Evolutionary conservation across 495 filamentous ascomycete species (phyloP).

Genomic region (Neurospora tetraspora): DNA sequence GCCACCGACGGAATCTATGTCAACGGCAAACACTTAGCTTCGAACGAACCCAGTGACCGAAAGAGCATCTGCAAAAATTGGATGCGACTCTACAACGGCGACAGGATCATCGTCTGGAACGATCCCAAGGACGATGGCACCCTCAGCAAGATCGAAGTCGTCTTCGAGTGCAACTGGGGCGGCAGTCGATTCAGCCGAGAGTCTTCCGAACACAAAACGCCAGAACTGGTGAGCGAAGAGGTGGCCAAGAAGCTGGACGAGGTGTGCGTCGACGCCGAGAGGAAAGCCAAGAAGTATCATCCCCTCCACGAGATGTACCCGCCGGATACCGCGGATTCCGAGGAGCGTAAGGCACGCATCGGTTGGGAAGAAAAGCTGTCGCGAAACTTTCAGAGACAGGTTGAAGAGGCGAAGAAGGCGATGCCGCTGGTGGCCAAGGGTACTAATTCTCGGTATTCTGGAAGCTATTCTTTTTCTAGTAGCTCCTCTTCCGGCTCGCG

Average conservation of each 20-base stretch:
- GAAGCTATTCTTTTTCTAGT: not conserved
- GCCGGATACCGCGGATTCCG: not conserved
- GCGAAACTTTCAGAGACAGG: not conserved
- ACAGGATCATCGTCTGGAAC: conserved; percentile 56
- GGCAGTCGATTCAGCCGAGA: conserved; percentile 26
- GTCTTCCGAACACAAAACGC: conserved; percentile 4
- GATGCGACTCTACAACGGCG: conserved; percentile 60
- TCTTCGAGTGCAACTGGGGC: conserved; percentile 38
- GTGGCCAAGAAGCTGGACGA: conserved; percentile 20
- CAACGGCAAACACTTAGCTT: conserved; percentile 52
- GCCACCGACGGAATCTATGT: conserved; percentile 59
- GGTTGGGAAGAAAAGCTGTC: not conserved
- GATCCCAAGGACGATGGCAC: not conserved
- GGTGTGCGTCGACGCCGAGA: conserved; percentile 18
- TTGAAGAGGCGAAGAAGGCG: not conserved
- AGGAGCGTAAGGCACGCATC: not conserved
- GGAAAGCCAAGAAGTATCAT: conserved; percentile 1
- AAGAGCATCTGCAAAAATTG: conserved; percentile 34
- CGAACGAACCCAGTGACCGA: conserved; percentile 19
- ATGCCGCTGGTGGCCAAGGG: not conserved
- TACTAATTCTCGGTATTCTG: not conserved
- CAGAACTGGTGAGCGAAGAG: conserved; percentile 4
- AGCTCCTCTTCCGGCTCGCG: too few species aligned
- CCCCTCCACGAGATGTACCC: not conserved
- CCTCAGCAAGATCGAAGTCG: conserved; percentile 25